Evolutionary conservation across 371 early-diverging fungal genomes (phyloP).

Genomic region (Circinella umbellata): DNA sequence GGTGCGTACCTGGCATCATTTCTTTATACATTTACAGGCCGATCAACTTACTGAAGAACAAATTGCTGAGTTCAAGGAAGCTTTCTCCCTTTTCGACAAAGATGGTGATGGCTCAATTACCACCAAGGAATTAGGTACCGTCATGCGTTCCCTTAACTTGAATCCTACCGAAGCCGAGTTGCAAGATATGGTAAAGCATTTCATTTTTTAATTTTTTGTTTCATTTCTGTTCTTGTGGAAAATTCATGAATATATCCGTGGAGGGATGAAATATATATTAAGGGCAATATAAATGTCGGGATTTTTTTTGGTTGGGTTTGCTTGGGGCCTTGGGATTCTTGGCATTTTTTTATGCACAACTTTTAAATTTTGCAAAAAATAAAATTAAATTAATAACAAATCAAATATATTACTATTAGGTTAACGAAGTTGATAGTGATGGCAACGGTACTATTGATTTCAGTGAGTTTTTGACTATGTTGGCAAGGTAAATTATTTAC

Average conservation of each 20-base stretch:
- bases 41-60: constrained; percentile 92
- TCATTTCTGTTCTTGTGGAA: background rate
- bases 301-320: background rate
- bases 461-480: constrained; percentile 90
- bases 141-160: constrained; percentile 90
- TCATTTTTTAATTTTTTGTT: background rate
- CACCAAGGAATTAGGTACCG: constrained; percentile 84
- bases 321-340: constrained; percentile 8
- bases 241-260: no score
- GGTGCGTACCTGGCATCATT: background rate
- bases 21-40: constrained; percentile 55
- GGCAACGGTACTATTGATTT: constrained; percentile 92
- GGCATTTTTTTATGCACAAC: constrained; percentile 9
- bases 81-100: constrained; percentile 44
- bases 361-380: background rate
- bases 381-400: background rate
- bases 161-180: constrained; percentile 85
- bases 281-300: no score
- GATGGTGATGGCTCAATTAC: constrained; percentile 94
- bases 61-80: constrained; percentile 78
- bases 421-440: constrained; percentile 92
- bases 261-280: background rate
- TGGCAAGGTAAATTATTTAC: constrained; percentile 63
- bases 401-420: constrained; percentile 19
- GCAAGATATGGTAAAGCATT: constrained; percentile 69